Base-by-base conservation (phyloP, 2,329 filamentous ascomycete species). In the Sporothrix luriei region DNA sequence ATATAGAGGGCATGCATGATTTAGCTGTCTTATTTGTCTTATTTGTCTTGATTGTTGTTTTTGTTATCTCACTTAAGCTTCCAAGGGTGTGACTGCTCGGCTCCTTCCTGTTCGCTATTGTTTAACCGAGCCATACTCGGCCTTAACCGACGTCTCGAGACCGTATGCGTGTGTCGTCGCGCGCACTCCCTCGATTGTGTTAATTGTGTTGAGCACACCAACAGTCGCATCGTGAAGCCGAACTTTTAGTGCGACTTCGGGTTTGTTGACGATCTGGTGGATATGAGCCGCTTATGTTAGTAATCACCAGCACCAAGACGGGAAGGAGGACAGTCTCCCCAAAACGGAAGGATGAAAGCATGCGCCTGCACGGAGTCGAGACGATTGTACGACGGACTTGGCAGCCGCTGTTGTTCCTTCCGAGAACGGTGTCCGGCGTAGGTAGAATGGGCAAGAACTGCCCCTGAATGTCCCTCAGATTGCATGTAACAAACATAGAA, bases 101-200 rank as follows among this genome's bases (percentile, higher is more conserved):
- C 33, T 33, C 5, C 33, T 33, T 7, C 5, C 33, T 33, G 33
- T 33, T 33, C 1, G 33, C 33, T 9, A 33, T 33, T 33, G 33
- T 33, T 33, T 33, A 33, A 69, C 68, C 70, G 74, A 38, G 5
- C 71, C 72, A 48, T 59, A 72, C 21, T 70, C 66, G 51, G 70
- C 83, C 71, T 82, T 81, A 70, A 87, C 87, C 0, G 83, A 79
- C 0, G 85, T 87, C 14, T 80, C 77, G 0, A 87, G 72, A 0
- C 82, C 84, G 73, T 85, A 85, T 0, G 84, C 81, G 66, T 84
- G 80, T 1, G 79, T 79, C 2, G 77, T 82, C 9, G 85, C 83
- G 0, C 73, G 69, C 71, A 82, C 83, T 0, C 82, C 84, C 13
- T 68, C 52, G 3, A 80, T 78, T 1, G 74, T 71, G 65, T 82